Evolutionary conservation across 257 asterid species (phyloP).

Genomic region (Nicotiana knightiana): DNA sequence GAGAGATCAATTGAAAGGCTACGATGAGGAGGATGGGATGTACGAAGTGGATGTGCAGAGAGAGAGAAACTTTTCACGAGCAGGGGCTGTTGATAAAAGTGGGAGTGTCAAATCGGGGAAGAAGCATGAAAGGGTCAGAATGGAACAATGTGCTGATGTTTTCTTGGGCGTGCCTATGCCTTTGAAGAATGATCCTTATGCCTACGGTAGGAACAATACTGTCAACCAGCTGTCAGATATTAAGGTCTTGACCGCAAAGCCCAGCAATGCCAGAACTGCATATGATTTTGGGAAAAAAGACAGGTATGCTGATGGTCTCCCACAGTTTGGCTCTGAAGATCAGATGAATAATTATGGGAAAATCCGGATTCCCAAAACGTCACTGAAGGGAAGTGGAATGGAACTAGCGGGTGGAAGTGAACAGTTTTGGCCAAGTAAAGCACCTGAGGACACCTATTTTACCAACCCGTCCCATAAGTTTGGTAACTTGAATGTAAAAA

Average conservation of each 20-base stretch:
- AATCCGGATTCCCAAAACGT: slow-evolving; percentile 50
- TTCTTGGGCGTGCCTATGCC: slow-evolving; percentile 37
- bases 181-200: slow-evolving; percentile 41
- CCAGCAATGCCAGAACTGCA: slow-evolving; percentile 43
- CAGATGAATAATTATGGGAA: slow-evolving; percentile 53
- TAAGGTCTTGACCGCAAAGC: slow-evolving; percentile 65
- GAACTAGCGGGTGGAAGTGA: slow-evolving; percentile 48
- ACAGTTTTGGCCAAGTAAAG: slow-evolving; percentile 44
- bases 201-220: slow-evolving; percentile 57
- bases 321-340: slow-evolving; percentile 47
- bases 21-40: slow-evolving; percentile 54
- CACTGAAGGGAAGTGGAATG: slow-evolving; percentile 49
- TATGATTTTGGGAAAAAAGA: slow-evolving; percentile 46
- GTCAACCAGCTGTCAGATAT: slow-evolving; percentile 81
- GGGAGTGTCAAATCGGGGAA: slow-evolving; percentile 45
- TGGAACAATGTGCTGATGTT: slow-evolving; percentile 44
- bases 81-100: slow-evolving; percentile 33
- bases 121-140: slow-evolving; percentile 43
- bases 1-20: slow-evolving; percentile 53
- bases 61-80: slow-evolving; percentile 37
- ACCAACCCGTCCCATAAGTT: slow-evolving; percentile 39
- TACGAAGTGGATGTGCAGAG: slow-evolving; percentile 59
- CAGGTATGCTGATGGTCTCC: slow-evolving; percentile 42
- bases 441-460: slow-evolving; percentile 43
- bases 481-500: slow-evolving; percentile 42